Evolutionary conservation across 2,329 filamentous ascomycete genomes (phyloP), one percentile per base, ranked within the genome.

Genomic region (Nothophaeocryptopus gaeumannii): DNA sequence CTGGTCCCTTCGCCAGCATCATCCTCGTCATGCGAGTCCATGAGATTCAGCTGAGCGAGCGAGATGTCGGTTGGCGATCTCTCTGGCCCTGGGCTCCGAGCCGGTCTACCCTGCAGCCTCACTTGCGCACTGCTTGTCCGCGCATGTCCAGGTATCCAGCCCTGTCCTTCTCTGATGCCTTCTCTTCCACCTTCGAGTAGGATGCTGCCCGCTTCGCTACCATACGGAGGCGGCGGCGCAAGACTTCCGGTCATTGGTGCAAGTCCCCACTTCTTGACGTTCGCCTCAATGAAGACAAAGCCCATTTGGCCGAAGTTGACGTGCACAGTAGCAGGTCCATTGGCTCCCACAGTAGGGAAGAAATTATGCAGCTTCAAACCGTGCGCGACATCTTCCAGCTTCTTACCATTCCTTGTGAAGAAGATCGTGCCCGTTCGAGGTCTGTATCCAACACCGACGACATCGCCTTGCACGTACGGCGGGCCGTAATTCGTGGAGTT

Each of bases 191-290:
- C 85, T 67, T 96, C 93, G 10, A 99, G 80, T 26, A 99, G 77
- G 60, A 99, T 96, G 66, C 91, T 96, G 62, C 93, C 93, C 71
- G 96, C 90, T 72, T 97, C 93, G 55, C 89, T 96, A 40, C 93
- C 93, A 67, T 99, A 99, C 1, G 93, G 93, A 43, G 93, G 93
- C 37, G 93, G 93, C 12, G 93, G 93, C 26, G 93, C 93, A 52
- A 99, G 78, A 64, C 89, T 96, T 51, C 93, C 93, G 1, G 89
- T 96, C 80, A 95, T 95, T 5, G 93, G 93, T 40, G 93, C 93
- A 47, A 99, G 76, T 2, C 93, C 93, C 93, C 93, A 99, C 77
- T 97, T 99, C 82, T 99, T 99, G 53, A 99, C 93, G 64, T 99
- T 99, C 55, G 92, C 93, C 72, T 99, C 93, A 62, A 99, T 97